Base-by-base conservation (phyloP, 2,329 filamentous ascomycete genomes). In the Penicillium sp. region DNA sequence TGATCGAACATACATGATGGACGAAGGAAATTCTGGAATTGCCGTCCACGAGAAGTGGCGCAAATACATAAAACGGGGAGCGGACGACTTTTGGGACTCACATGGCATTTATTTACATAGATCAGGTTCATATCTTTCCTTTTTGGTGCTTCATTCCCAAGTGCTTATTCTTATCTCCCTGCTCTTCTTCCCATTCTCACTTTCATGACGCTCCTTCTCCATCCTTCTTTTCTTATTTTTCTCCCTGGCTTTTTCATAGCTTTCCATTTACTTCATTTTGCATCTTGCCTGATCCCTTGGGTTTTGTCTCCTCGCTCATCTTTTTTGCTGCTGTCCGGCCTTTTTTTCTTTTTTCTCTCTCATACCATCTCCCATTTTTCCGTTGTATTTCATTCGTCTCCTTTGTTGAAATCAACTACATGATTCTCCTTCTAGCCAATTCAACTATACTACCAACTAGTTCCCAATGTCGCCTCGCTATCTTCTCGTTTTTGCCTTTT, bases 1-100 rank as follows among this genome's bases (percentile, higher is more conserved):
- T 71, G 70, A 73, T 72, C 71, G 69, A 74, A 73, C 68, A 72
- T 73, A 73, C 68, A 73, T 73, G 69, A 74, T 69, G 70, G 70
- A 72, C 69, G 69, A 73, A 57, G 67, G 70, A 66, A 66, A 66
- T 67, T 68, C 61, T 67, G 66, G 66, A 67, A 71, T 61, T 68
- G 66, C 66, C 65, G 64, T 69, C 68, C 68, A 60, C 72, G 67
- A 71, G 63, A 63, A 65, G 67, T 66, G 70, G 70, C 70, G 71
- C 70, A 72, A 70, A 66, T 71, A 70, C 63, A 71, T 73, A 72
- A 73, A 73, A 73, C 63, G 71, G 69, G 67, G 67, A 71, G 68
- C 69, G 64, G 69, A 68, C 68, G 67, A 69, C 68, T 70, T 72
- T 68, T 73, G 68, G 68, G 68, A 71, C 65, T 73, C 66, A 67